Conservation (phyloP, 768 basidiomycete species). For the Trametes cubensis region DNA sequence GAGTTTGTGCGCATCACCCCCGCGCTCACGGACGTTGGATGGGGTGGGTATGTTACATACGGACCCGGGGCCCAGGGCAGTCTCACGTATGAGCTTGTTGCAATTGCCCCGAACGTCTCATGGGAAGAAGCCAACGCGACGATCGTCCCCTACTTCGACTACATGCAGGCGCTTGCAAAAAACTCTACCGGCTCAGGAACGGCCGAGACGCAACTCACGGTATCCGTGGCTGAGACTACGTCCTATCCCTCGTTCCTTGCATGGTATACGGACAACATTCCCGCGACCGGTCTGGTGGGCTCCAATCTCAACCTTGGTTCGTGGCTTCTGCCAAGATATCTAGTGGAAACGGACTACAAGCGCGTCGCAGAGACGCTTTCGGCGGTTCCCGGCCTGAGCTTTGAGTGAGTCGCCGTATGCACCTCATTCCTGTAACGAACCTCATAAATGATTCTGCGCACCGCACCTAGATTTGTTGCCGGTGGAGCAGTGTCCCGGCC, state of each 20-base stretch:
- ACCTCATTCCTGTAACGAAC: too few species aligned
- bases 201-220: conserved; percentile 26
- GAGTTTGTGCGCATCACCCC: conserved; percentile 41
- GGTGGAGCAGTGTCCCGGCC: background rate
- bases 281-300: conserved; percentile 12
- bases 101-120: conserved; percentile 37
- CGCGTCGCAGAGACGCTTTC: conserved; percentile 17
- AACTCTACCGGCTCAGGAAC: background rate
- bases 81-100: background rate
- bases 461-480: background rate
- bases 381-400: background rate
- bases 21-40: conserved; percentile 44
- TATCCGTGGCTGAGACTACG: conserved; percentile 16
- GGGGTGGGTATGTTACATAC: conserved; percentile 43
- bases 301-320: conserved; percentile 18
- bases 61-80: conserved; percentile 16
- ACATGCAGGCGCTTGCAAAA: conserved; percentile 27
- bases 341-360: conserved; percentile 13
- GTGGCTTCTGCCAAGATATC: conserved; percentile 22
- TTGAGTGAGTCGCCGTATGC: conserved; percentile 16
- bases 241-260: conserved; percentile 14
- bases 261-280: conserved; percentile 9
- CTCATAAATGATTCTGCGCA: background rate
- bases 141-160: conserved; percentile 38
- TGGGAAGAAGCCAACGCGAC: conserved; percentile 39